These are phyloP conservation scores for Penicillium sp. DNA, from an alignment of 2,329 filamentous ascomycete genomes.

Conservation along the genomic window DNA sequence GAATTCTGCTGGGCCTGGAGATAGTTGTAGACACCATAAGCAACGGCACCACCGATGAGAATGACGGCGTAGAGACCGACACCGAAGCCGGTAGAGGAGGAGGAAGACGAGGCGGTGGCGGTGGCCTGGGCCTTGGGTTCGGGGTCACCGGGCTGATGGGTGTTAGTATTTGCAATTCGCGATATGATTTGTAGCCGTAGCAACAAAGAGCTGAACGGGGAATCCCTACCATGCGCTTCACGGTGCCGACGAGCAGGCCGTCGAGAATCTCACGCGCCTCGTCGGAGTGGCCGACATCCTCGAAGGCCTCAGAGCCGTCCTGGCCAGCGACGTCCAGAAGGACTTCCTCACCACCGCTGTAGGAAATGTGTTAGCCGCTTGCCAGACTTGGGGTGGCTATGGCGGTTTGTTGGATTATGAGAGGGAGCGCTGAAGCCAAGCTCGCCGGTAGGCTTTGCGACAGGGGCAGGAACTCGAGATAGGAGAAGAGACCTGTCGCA, in stretches of 20 bases:
- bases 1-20: constrained; percentile 51
- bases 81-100: constrained; percentile 52
- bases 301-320: constrained; percentile 95
- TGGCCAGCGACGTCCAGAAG: constrained; percentile 92
- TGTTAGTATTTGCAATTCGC: constrained; percentile 1
- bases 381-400: background rate
- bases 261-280: constrained; percentile 93
- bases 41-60: constrained; percentile 68
- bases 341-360: constrained; percentile 95
- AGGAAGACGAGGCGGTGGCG: constrained; percentile 44
- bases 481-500: constrained; percentile 1
- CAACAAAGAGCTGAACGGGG: background rate
- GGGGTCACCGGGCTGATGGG: constrained; percentile 65
- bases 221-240: constrained; percentile 74
- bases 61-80: constrained; percentile 77
- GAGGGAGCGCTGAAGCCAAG: background rate
- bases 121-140: constrained; percentile 58
- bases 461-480: constrained; percentile 23
- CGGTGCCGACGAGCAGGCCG: constrained; percentile 64
- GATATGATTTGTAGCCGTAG: background rate
- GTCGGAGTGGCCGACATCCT: constrained; percentile 98
- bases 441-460: background rate
- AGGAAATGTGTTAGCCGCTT: constrained; percentile 12
- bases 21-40: constrained; percentile 83
- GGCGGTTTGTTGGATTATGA: background rate